Evolutionary conservation across 805 yeast genomes (phyloP), one percentile per base, ranked within the genome.

Genomic region (Wickerhamiella qilinensis): DNA sequence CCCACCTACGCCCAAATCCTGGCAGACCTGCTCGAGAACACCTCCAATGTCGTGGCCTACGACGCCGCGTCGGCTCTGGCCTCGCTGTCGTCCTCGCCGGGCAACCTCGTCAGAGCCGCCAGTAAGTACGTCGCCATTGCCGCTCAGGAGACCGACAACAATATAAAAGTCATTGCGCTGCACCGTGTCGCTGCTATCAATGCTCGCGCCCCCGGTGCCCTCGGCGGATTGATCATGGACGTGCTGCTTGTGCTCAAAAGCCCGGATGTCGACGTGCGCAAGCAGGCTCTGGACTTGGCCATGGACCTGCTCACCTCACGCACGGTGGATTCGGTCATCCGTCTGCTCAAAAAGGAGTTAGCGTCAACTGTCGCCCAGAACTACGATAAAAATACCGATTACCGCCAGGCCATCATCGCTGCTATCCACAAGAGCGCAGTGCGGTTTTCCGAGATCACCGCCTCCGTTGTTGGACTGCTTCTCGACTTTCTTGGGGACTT

Each of bases 241-340:
- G 75, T 93, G 38, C 67, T 91, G 55, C 73, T 93, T 50, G 80
- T 86, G 28, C 67, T 91, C 47, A 68, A 82, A n/a, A 69, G 93
- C 3, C 93, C 85, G 46, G 96, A 91, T 51, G 56, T 86, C 43
- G 96, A 81, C 49, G 96, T 91, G 40, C 83, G 94, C 55, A 70
- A 73, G 47, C 82, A 81, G 59, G 94, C 94, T 4, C 68, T 93
- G 44, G 78, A 76, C 40, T 80, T 88, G 37, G 73, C 93, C n/a
- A 65, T 91, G 53, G 69, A 75, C 44, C 68, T 91, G 53, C 76
- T 85, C 35, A 68, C 93, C 30, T 72, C 78, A 49, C 81, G 93
- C 64, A 88, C 88, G 49, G 94, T 85, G 38, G 95, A 85, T 53
- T 94, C 84, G 53, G 94, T 88, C 28, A 80, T 91, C 46, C 83